These are phyloP conservation scores for Vigna unguiculata DNA, from an alignment of 306 rosid species.

Conservation along the genomic window DNA sequence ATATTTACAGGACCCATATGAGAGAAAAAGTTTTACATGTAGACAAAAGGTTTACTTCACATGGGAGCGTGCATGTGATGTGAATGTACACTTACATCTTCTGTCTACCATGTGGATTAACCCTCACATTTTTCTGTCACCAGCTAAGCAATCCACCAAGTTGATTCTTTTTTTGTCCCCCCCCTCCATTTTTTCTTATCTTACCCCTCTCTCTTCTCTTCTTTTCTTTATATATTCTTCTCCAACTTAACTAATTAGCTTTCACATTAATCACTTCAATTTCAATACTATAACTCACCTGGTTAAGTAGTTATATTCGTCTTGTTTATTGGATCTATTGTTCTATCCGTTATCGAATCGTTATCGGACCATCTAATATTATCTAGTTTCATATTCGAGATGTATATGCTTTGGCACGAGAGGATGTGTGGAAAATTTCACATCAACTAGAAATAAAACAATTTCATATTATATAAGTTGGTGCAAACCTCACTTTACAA, in stretches of 20 bases:
- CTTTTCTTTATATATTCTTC: conserved; percentile 13
- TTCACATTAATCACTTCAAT: conserved; percentile 40
- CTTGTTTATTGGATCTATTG: too few relatives aligned
- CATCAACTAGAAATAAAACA: too few relatives aligned
- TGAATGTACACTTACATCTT: conserved; percentile 78
- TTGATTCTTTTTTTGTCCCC: conserved; percentile 36
- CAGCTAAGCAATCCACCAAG: conserved; percentile 86
- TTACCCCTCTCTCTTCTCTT: not conserved
- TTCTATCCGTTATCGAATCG: too few relatives aligned
- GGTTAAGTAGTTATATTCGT: too few relatives aligned
- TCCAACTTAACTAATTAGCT: conserved; percentile 27
- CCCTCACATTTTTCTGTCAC: conserved; percentile 78
- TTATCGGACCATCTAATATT: too few relatives aligned
- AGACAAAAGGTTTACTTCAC: conserved; percentile 86
- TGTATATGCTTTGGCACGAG: too few relatives aligned
- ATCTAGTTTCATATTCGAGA: too few relatives aligned
- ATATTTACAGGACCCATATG: conserved; percentile 52
- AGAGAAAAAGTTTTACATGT: conserved; percentile 51
- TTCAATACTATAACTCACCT: not conserved
- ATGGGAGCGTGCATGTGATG: conserved; percentile 83
- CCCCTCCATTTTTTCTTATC: conserved; percentile 1
- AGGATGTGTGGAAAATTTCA: too few relatives aligned
- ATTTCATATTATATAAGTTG: too few relatives aligned
- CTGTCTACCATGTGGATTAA: conserved; percentile 92
- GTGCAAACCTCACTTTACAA: too few relatives aligned